phyloP scores from a whole-genome alignment of 2,329 filamentous ascomycete species.

The Neofusicoccum umdonicola region DNA sequence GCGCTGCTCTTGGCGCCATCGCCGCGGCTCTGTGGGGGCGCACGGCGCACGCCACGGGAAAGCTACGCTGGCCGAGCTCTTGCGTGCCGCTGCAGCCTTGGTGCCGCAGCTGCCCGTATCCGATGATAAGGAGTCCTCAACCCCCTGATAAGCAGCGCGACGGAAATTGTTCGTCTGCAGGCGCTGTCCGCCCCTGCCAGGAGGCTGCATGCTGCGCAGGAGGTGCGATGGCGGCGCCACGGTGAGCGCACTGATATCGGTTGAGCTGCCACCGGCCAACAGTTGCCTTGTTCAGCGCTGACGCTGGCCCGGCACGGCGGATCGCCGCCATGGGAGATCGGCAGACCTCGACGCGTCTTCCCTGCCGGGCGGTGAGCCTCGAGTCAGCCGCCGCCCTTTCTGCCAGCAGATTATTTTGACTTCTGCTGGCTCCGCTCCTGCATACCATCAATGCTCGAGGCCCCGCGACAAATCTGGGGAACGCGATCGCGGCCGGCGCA shows the following conservation, averaged over 20 bases:
- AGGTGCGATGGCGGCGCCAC: conserved; percentile 3
- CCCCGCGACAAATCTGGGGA: conserved; percentile 5
- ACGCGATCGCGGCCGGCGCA: neutral
- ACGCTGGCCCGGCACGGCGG: neutral
- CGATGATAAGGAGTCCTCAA: conserved; percentile 3
- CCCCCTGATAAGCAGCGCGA: conserved; percentile 10
- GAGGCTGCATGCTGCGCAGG: neutral
- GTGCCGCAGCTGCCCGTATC: conserved; percentile 5
- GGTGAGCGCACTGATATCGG: neutral
- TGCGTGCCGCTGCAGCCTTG: neutral
- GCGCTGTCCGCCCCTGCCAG: neutral
- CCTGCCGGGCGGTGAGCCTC: conserved; percentile 2
- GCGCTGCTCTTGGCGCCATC: neutral
- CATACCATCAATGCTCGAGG: neutral
- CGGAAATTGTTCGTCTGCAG: neutral
- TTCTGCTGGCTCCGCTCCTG: conserved; percentile 6
- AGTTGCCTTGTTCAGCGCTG: conserved; percentile 5
- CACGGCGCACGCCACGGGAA: conserved; percentile 1
- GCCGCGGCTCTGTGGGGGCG: conserved; percentile 11
- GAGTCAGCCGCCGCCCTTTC: conserved; percentile 6
- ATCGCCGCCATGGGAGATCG: conserved; percentile 15
- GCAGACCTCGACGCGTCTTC: conserved; percentile 4
- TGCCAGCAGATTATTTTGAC: conserved; percentile 17
- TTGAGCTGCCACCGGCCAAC: conserved; percentile 10
- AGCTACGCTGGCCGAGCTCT: neutral